Evolutionary conservation across 176 grass and related monocot genomes (phyloP).

Genomic region (Phoenix dactylifera): DNA sequence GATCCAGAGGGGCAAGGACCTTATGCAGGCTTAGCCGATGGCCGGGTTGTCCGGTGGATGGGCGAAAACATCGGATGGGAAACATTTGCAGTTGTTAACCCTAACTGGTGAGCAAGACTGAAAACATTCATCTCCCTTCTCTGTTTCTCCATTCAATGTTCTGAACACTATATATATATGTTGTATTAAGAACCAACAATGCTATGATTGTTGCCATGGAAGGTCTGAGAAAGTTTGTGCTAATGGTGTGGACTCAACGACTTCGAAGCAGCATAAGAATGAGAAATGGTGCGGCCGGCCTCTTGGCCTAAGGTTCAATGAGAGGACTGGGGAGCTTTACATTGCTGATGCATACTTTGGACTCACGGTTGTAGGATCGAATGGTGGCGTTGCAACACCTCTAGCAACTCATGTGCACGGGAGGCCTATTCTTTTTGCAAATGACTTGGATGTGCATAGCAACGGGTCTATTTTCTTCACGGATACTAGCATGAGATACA

Average conservation of each 20-base stretch:
- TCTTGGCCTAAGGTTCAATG: slow-evolving; percentile 69
- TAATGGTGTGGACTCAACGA: slow-evolving; percentile 51
- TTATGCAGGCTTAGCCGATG: slow-evolving; percentile 78
- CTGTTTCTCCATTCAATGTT: no score
- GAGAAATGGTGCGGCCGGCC: slow-evolving; percentile 69
- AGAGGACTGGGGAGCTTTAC: slow-evolving; percentile 61
- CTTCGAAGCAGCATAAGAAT: slow-evolving; percentile 51
- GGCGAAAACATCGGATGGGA: slow-evolving; percentile 53
- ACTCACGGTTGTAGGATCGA: slow-evolving; percentile 41
- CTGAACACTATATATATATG: no score
- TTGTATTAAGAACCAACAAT: no score
- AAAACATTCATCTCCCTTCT: no score
- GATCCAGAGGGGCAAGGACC: slow-evolving; percentile 55
- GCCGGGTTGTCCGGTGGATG: slow-evolving; percentile 88
- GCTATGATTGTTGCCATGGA: not conserved
- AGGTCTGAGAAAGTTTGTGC: slow-evolving; percentile 58
- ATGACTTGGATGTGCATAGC: slow-evolving; percentile 77
- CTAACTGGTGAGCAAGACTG: slow-evolving; percentile 39
- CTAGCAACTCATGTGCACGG: slow-evolving; percentile 42
- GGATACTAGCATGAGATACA: slow-evolving; percentile 79
- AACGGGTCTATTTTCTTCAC: slow-evolving; percentile 92
- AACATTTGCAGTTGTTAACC: slow-evolving; percentile 64
- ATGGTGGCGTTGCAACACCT: slow-evolving; percentile 53
- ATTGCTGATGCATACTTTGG: slow-evolving; percentile 81
- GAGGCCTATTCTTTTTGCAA: slow-evolving; percentile 55